Evolutionary conservation across 2,329 filamentous ascomycete species (phyloP), one percentile per base, ranked within the genome.

Genomic region (Dothideomycetes sp.): DNA sequence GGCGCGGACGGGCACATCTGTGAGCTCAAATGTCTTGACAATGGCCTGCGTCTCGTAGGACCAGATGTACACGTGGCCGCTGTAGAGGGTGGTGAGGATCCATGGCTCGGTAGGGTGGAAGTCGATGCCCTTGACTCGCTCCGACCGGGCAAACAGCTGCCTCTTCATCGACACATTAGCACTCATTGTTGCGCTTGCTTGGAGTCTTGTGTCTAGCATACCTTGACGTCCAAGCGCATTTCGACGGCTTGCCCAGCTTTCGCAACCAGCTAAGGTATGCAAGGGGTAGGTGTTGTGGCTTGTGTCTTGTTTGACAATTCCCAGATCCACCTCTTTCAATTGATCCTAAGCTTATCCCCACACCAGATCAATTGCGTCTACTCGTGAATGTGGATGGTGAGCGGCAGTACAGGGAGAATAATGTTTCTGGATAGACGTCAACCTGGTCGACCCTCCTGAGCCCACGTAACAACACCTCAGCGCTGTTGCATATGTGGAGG

Each of bases 11-110:
- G 91, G 91, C 37, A 98, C 91, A 72, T 98, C 91, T 59, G 89
- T 95, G 50, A 96, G 79, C 69, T 98, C 91, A 64, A 98, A 98
- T 4, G 89, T 95, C 73, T 96, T 96, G 66, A 98, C 86, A 48
- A 96, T 88, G 48, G 36, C 45, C 62, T 94, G 87, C 37, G 87
- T 93, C 66, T 94, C 89, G 65, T 94, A 94, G 24, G 89, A 95
- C 88, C 91, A 96, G 60, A 98, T 96, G 70, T 96, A 93, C 60
- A 94, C 91, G 70, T 96, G 89, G 63, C 91, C 87, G 70, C 85
- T 94, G 67, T 98, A 98, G 49, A 98, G 71, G 17, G 91, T 96
- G 22, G 89, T 95, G 57, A 96, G 75, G 48, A 81, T 79, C 85
- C 89, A 95, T 77, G 88, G 87, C 70, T 95, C 89, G 44, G 86